A percentile compares a stretch with the other conserved stretches of the same genome.
These are phyloP conservation scores for Stylosanthes scabra DNA, from an alignment of 331 rosid species.

Conservation along the genomic window DNA sequence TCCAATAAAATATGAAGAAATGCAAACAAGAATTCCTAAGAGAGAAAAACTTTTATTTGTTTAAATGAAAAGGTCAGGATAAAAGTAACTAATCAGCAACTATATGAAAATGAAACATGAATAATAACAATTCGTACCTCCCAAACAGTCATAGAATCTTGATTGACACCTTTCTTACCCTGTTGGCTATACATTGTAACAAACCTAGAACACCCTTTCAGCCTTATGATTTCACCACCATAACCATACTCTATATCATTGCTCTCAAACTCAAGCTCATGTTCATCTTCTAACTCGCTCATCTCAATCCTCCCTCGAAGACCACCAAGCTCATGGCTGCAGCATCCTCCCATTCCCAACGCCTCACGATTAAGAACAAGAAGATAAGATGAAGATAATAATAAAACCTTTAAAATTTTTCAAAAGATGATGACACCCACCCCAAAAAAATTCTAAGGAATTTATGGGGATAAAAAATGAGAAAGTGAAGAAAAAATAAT, in stretches of 20 bases:
- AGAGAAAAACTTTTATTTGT: too few species aligned
- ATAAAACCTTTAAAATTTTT: neutral
- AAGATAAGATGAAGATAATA: neutral
- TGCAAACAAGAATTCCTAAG: neutral
- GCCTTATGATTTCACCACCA: conserved; percentile 55
- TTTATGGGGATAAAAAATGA: conserved; percentile 15
- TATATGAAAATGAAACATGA: neutral
- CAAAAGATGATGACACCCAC: neutral
- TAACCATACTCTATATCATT: conserved; percentile 38
- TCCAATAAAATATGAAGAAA: too few species aligned
- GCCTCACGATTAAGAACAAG: neutral
- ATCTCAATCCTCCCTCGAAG: conserved; percentile 39
- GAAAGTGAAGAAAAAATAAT: conserved; percentile 1
- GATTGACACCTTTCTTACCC: conserved; percentile 87
- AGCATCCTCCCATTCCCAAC: conserved; percentile 77
- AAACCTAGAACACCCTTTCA: conserved; percentile 58
- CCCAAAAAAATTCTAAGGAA: conserved; percentile 28
- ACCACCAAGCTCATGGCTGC: conserved; percentile 49
- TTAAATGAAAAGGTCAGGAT: too few species aligned
- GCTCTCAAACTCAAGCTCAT: conserved; percentile 36
- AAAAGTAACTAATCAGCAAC: too few species aligned
- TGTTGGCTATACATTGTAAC: conserved; percentile 77
- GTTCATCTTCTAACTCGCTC: conserved; percentile 43
- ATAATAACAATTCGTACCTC: conserved; percentile 60
- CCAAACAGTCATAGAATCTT: conserved; percentile 92